These are phyloP conservation scores for Nemania sp. DNA, from an alignment of 2,329 filamentous ascomycete genomes.

Conservation along the genomic window DNA sequence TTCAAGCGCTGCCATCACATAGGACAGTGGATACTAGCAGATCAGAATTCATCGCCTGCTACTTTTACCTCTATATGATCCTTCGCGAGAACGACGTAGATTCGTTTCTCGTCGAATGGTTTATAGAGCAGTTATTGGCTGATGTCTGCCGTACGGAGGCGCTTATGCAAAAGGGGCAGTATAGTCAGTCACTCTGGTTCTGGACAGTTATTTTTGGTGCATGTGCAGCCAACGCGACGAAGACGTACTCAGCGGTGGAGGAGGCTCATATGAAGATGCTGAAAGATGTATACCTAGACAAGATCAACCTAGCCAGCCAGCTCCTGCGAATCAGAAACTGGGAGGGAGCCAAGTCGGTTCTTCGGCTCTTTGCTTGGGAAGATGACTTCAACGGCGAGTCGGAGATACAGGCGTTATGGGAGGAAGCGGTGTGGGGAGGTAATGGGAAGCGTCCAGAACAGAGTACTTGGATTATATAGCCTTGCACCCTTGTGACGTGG, in stretches of 20 bases:
- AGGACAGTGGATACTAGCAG: constrained; percentile 44
- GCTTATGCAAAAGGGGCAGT: constrained; percentile 46
- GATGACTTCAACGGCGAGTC: constrained; percentile 47
- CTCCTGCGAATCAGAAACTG: constrained; percentile 45
- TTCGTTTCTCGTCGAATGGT: constrained; percentile 49
- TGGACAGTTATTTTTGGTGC: constrained; percentile 52
- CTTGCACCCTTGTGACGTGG: constrained; percentile 16
- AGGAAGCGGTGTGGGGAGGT: constrained; percentile 42
- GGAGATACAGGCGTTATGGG: constrained; percentile 47
- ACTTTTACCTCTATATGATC: constrained; percentile 52
- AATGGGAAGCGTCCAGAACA: constrained; percentile 25
- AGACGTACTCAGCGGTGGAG: constrained; percentile 42
- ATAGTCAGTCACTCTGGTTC: constrained; percentile 49
- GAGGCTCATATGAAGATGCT: constrained; percentile 44
- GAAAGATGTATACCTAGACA: constrained; percentile 45
- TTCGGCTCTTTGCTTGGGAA: constrained; percentile 46
- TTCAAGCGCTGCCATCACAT: constrained; percentile 16
- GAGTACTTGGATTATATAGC: constrained; percentile 19
- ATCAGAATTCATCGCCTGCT: constrained; percentile 51
- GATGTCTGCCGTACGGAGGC: constrained; percentile 48
- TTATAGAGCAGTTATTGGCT: constrained; percentile 50
- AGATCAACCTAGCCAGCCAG: constrained; percentile 46
- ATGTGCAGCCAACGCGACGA: constrained; percentile 45
- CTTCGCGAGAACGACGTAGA: constrained; percentile 47
- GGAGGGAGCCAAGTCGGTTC: constrained; percentile 43